Conservation (phyloP, 352 stramenopile species). For the Phytophthora colocasiae region DNA sequence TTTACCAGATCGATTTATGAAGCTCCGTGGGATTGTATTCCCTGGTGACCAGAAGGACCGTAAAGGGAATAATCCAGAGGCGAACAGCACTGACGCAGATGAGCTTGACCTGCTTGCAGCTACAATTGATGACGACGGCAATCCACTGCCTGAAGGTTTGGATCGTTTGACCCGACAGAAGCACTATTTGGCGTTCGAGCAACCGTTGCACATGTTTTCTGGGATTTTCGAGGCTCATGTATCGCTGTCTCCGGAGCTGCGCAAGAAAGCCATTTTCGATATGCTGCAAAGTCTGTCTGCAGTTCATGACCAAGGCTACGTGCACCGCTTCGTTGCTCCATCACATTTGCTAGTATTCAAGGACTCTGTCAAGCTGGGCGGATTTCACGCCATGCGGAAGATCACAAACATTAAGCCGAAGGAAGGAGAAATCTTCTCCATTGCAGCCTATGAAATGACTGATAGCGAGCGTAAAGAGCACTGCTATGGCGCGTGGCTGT, state of each 20-base stretch:
- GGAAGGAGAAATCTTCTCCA: conserved; percentile 34
- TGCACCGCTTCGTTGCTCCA: conserved; percentile 80
- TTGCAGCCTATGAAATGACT: conserved; percentile 63
- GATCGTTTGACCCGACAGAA: conserved; percentile 46
- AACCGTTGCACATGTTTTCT: conserved; percentile 80
- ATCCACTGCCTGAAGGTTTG: conserved; percentile 37
- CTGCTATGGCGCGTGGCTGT: conserved; percentile 66
- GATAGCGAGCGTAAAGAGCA: conserved; percentile 87
- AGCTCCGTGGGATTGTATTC: conserved; percentile 75
- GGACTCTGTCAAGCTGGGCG: conserved; percentile 68
- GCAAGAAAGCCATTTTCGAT: conserved; percentile 78
- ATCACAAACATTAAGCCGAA: conserved; percentile 43
- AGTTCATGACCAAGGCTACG: conserved; percentile 76
- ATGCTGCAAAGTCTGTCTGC: conserved; percentile 64
- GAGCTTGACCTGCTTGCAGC: conserved; percentile 45
- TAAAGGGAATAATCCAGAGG: conserved; percentile 18
- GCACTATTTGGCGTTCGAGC: conserved; percentile 84
- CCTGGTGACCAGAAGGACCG: conserved; percentile 52
- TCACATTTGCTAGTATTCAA: conserved; percentile 81
- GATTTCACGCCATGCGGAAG: conserved; percentile 76
- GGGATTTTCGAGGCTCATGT: conserved; percentile 74
- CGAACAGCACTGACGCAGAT: conserved; percentile 31
- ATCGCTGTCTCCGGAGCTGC: conserved; percentile 46
- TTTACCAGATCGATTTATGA: conserved; percentile 61
- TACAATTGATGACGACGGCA: conserved; percentile 44